Evolutionary conservation across 805 yeast genomes (phyloP).

Genomic region (Wickerhamomyces ciferrii): DNA sequence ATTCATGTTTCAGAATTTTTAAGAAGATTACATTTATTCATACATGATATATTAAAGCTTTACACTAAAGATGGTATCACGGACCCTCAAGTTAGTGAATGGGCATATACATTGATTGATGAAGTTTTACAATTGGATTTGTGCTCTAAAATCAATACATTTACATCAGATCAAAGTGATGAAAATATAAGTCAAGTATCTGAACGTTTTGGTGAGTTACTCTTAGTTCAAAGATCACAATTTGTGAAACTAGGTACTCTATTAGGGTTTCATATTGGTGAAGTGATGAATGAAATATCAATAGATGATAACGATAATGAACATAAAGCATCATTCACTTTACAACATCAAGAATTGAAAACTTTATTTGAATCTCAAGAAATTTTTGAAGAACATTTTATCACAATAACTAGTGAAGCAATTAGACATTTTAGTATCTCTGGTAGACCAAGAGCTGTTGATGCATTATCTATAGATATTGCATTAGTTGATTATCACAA

Average conservation of each 20-base stretch:
- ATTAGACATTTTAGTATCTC: slow-evolving; percentile 47
- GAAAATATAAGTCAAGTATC: slow-evolving; percentile 20
- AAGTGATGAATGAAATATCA: slow-evolving; percentile 20
- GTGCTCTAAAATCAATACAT: slow-evolving; percentile 8
- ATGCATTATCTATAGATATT: slow-evolving; percentile 70
- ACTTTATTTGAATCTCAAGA: slow-evolving; percentile 25
- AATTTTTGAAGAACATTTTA: slow-evolving; percentile 35
- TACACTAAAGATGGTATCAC: slow-evolving; percentile 16
- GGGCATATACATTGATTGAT: slow-evolving; percentile 34
- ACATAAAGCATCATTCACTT: slow-evolving; percentile 12
- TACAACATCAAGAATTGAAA: background rate
- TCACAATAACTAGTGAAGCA: slow-evolving; percentile 50
- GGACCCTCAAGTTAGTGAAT: slow-evolving; percentile 30
- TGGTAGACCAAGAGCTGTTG: slow-evolving; percentile 59
- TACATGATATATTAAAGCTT: slow-evolving; percentile 30
- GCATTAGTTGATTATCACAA: slow-evolving; percentile 63
- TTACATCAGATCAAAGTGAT: slow-evolving; percentile 16
- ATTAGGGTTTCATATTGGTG: slow-evolving; percentile 25
- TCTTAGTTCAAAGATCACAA: slow-evolving; percentile 41
- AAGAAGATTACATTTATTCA: slow-evolving; percentile 27
- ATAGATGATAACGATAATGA: background rate
- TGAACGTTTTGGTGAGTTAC: slow-evolving; percentile 44
- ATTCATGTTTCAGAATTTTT: slow-evolving; percentile 34
- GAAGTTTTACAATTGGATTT: slow-evolving; percentile 28
- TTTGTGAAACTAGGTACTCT: slow-evolving; percentile 28